phyloP scores from a whole-genome alignment of 176 grass and related monocot species.

The barley (Hordeum vulgare) region DNA sequence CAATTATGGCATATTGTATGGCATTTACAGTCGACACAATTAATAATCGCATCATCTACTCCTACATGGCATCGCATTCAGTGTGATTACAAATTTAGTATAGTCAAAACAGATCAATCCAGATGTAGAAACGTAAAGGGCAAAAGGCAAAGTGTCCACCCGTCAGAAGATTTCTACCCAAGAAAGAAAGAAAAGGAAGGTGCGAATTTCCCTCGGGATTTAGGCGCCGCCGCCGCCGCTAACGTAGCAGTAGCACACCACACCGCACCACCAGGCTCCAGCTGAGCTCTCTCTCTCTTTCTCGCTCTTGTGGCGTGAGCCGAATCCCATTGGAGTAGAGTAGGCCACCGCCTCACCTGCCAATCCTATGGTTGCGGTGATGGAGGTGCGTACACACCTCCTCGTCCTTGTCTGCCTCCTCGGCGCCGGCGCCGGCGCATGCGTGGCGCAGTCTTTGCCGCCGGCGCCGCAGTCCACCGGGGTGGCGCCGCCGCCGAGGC shows the following conservation, averaged over 20 bases:
- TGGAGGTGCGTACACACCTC: background rate
- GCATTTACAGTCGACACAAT: background rate
- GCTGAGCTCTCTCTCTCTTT: background rate
- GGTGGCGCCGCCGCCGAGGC: background rate
- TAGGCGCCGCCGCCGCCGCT: constrained; percentile 13
- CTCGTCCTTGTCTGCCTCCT: constrained; percentile 18
- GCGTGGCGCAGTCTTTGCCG: background rate
- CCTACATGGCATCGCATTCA: background rate
- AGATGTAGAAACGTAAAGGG: background rate
- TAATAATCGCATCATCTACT: background rate
- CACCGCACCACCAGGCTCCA: background rate
- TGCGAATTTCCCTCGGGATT: background rate
- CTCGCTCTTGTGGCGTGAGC: background rate
- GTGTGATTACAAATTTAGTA: background rate
- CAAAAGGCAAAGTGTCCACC: background rate
- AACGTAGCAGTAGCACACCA: background rate
- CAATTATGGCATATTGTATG: background rate
- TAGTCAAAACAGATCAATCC: constrained; percentile 7
- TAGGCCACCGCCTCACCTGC: background rate
- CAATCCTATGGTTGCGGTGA: background rate
- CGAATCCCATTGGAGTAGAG: constrained; percentile 7
- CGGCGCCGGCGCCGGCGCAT: background rate
- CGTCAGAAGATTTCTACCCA: background rate
- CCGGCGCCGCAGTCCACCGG: background rate
- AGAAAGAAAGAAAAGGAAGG: background rate